Base-by-base conservation (phyloP, 169 alveolate species). In the Fabrea salina region DNA sequence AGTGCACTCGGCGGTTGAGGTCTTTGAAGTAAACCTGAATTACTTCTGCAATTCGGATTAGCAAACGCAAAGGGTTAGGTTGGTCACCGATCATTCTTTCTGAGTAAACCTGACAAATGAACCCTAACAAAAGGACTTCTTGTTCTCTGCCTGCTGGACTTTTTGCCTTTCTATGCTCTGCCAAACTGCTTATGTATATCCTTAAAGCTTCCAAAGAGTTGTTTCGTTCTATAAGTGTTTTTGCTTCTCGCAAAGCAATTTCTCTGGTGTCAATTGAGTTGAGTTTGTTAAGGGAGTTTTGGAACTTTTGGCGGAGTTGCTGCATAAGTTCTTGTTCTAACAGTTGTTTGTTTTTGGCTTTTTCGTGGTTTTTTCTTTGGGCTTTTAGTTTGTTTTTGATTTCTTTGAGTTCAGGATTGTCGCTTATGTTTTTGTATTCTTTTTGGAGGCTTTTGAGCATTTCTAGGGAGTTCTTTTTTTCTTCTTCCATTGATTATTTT, bases 341-440 rank as follows among this genome's bases (percentile, higher is more conserved):
- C 1, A 3, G 19, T 1, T 25, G 16, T 56, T 56, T 56, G 27
- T 56, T 22, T 3, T 25, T 16, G n/a, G 25, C 40, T 22, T 56
- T 56, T 56, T 56, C 67, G n/a, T 56, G 40, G 19, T 56, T 56
- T 56, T 56, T 56, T 3, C 35, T 0, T 0, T 16, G 27, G 27
- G 16, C 16, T 16, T 19, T 19, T 19, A 56, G 40, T 25, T 56
- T 56, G n/a, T 56, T 16, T 25, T 56, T 47, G 19, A 61, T 61
- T 61, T 35, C 50, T 13, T 33, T 27, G 11, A 61, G 41, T 61
- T 61, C 74, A 16, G 74, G 74, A 27, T 61, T 61, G 11, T 61
- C 32, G 8, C 39, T 61, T 1, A 32, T 61, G 0, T 25, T 13
- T 35, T 61, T 27, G 74, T 61, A 51, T 37, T 61, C 50, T 27